Base-by-base conservation (phyloP, 2,329 filamentous ascomycete genomes). In the Sclerotinia trifoliorum region DNA sequence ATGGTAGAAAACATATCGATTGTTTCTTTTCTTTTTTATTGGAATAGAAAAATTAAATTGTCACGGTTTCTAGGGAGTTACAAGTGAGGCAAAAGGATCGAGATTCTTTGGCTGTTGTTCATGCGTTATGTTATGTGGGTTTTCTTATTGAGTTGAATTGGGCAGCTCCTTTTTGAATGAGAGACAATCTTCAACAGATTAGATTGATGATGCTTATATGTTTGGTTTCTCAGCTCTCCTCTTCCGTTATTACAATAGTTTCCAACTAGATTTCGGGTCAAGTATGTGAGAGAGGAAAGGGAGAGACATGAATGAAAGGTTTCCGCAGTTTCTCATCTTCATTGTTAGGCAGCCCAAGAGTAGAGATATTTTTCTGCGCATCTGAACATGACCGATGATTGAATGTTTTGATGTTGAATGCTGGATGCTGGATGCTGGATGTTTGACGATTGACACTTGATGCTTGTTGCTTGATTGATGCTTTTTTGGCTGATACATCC, bases 101-200 rank as follows among this genome's bases (percentile, higher is more conserved):
- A 48, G 19, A 24, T n/a, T 35, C 39, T 56, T 39, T 65, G 62
- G 19, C 39, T 44, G 61, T 55, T 49, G 61, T 51, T 39, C 32
- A 54, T 52, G 48, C 48, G 51, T 51, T 52, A 42, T 42, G 35
- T 54, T 52, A 56, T 52, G 62, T 65, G 48, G 62, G 26, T 29
- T 42, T 52, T 64, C 2, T n/a, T 24, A n/a, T 29, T 15, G 24
- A n/a, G n/a, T 32, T 21, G 42, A 32, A 60, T 49, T n/a, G 26
- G 39, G 46, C 54, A 55, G 24, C 54, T 42, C 54, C n/a, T 42
- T 42, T 44, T 57, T 29, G 29, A 57, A 24, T 17, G n/a, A 17
- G 39, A 39, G 32, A 29, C n/a, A 29, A 21, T 21, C 56, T 46
- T 61, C 42, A 48, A 35, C 24, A 29, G 19, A 32, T 32, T 21